Conservation (phyloP, 148 eudicot species). For the Rhododendron molle region DNA sequence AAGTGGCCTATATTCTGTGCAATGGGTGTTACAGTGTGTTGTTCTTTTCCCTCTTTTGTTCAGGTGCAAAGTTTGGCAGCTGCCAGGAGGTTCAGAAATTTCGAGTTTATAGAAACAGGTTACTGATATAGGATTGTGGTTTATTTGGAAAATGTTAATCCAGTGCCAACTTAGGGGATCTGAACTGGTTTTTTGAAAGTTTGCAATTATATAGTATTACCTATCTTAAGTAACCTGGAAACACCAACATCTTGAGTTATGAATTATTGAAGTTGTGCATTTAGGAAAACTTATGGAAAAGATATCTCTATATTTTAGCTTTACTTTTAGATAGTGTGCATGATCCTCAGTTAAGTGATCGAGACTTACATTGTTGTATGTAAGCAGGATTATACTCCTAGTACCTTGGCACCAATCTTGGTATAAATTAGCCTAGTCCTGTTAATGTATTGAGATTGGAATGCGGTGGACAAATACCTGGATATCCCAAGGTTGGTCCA, state of each 20-base stretch:
- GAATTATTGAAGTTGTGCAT: not conserved
- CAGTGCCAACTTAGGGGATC: not conserved
- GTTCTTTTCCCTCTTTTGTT: conserved; percentile 11
- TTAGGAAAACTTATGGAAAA: not conserved
- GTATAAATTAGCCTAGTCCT: not conserved
- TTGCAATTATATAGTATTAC: not conserved
- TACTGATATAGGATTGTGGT: not conserved
- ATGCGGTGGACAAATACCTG: not conserved
- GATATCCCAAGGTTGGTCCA: not conserved
- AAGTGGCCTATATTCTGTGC: not conserved
- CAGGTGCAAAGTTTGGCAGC: conserved; percentile 89
- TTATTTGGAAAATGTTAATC: not conserved
- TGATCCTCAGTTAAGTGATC: not conserved
- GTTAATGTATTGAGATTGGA: not conserved
- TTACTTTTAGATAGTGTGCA: not conserved
- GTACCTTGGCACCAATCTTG: not conserved
- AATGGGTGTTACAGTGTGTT: not conserved
- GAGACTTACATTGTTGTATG: not conserved
- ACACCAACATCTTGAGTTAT: not conserved
- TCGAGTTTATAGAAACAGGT: conserved; percentile 74
- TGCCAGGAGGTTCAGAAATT: conserved; percentile 77
- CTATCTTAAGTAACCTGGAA: not conserved
- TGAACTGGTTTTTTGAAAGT: not conserved
- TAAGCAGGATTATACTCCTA: not conserved
- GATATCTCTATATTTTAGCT: not conserved